Base-by-base conservation (phyloP, 1,139 yeast genomes). In the Debaryomyces robertsiae region DNA sequence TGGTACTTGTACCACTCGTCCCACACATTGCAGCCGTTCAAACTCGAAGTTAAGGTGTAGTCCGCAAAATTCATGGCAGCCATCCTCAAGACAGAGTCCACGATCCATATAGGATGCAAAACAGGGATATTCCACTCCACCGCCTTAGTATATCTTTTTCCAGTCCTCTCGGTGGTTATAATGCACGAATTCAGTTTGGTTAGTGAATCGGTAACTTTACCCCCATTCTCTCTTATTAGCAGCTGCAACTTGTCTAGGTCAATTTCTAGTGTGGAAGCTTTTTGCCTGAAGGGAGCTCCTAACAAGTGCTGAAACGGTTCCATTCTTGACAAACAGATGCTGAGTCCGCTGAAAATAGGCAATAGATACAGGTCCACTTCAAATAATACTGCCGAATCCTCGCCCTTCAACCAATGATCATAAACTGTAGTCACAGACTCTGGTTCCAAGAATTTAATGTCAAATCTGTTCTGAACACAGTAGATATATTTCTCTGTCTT, bases 21-120 rank as follows among this genome's bases (percentile, higher is more conserved):
- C 84, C 85, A 79, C 36, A 79, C 73, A 11, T 63, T 52, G 48
- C 83, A 79, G 0, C 88, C 76, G 18, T 84, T 84, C 17, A 74
- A 61, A 38, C 60, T 46, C 16, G 46, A 39, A 6, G 48, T 52
- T 17, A 69, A 47, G 11, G 49, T 73, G 50, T 77, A 81, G 40
- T 73, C 71, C 16, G 66, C 63, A 38, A 67, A 69, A 22, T 75
- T 76, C 38, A 88, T 58, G 2, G 79, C 68, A 0, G 88, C 89
- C 3, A 77, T 79, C 46, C 95, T 66, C 33, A 69, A 65, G 3
- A 79, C 57, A 35, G 87, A 79, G 56, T 87, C 88, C 15, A 74
- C 53, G 3, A 90, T 60, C 94, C 95, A 90, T 39, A 77, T 63
- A 0, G 94, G 93, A 55, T 85, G 90, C 3, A 88, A 78, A 1